A percentile compares a stretch with the other conserved stretches of the same genome.
Evolutionary conservation across 495 filamentous ascomycete genomes (phyloP).

Genomic region (Astrothelium macrocarpum): DNA sequence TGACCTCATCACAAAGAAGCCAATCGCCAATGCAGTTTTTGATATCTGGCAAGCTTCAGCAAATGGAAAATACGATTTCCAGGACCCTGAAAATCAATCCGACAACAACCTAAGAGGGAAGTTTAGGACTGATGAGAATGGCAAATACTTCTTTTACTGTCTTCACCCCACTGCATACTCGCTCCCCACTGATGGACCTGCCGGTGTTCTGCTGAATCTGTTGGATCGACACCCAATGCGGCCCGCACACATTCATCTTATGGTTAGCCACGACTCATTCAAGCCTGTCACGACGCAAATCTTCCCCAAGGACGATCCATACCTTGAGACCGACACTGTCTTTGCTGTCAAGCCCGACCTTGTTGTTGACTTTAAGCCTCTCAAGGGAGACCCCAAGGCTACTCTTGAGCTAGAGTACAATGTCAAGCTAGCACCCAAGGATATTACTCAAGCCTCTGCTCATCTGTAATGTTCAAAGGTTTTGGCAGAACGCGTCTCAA

Average conservation of each 20-base stretch:
- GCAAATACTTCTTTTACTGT: conserved; percentile 73
- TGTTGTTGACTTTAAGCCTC: conserved; percentile 52
- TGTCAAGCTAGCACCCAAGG: conserved; percentile 5
- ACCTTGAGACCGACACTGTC: conserved; percentile 52
- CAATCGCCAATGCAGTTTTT: conserved; percentile 60
- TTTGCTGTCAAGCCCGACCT: conserved; percentile 59
- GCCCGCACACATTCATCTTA: conserved; percentile 36
- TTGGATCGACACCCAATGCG: conserved; percentile 55
- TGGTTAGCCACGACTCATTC: conserved; percentile 32
- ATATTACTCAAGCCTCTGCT: not conserved
- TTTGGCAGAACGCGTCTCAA: not conserved
- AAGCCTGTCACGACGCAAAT: conserved; percentile 53
- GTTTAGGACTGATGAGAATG: conserved; percentile 66
- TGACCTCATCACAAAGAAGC: conserved; percentile 63
- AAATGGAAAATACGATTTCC: conserved; percentile 86
- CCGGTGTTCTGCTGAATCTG: conserved; percentile 54
- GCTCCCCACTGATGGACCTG: conserved; percentile 66
- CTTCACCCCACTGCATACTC: conserved; percentile 73
- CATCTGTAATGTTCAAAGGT: not conserved
- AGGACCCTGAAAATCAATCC: conserved; percentile 62
- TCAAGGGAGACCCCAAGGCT: conserved; percentile 22
- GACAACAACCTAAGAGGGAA: conserved; percentile 80
- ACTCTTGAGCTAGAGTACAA: conserved; percentile 9
- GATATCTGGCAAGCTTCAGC: conserved; percentile 81
- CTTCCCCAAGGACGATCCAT: conserved; percentile 53